phyloP scores from a whole-genome alignment of 768 basidiomycete species.

The Phlebiopsis flavidoalba region DNA sequence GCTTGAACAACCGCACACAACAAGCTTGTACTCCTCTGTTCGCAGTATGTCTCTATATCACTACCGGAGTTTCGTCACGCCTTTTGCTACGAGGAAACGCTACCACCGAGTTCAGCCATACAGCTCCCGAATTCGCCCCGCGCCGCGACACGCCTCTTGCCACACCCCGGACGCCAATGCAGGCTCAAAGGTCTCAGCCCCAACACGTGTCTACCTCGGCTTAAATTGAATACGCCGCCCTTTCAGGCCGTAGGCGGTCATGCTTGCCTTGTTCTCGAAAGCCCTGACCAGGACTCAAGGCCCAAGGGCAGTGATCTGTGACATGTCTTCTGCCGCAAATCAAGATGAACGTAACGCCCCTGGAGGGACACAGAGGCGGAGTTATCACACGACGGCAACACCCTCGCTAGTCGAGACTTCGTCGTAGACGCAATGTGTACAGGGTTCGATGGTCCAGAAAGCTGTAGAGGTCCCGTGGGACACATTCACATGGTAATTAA shows the following conservation, averaged over 20 bases:
- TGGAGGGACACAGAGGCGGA: background rate
- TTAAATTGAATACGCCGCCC: background rate
- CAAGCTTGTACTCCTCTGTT: background rate
- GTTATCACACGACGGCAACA: background rate
- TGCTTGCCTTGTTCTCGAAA: background rate
- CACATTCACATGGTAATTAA: background rate
- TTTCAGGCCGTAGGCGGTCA: background rate
- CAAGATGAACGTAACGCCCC: background rate
- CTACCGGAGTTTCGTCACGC: background rate
- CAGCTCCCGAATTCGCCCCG: background rate
- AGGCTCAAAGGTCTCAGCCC: background rate
- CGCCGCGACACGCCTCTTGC: background rate
- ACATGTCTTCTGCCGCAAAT: background rate
- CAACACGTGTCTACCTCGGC: background rate
- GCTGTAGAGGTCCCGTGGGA: background rate
- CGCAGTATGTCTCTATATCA: background rate
- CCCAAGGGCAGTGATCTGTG: background rate
- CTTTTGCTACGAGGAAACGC: background rate
- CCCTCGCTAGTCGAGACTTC: background rate
- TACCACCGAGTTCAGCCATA: background rate
- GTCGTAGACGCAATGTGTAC: background rate
- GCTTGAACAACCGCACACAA: background rate
- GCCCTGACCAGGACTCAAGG: background rate
- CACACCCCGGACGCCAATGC: background rate
- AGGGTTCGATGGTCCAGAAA: background rate